Evolutionary conservation across 1,284 basidiomycete species (phyloP).

Genomic region (Rhodotorula sp.): DNA sequence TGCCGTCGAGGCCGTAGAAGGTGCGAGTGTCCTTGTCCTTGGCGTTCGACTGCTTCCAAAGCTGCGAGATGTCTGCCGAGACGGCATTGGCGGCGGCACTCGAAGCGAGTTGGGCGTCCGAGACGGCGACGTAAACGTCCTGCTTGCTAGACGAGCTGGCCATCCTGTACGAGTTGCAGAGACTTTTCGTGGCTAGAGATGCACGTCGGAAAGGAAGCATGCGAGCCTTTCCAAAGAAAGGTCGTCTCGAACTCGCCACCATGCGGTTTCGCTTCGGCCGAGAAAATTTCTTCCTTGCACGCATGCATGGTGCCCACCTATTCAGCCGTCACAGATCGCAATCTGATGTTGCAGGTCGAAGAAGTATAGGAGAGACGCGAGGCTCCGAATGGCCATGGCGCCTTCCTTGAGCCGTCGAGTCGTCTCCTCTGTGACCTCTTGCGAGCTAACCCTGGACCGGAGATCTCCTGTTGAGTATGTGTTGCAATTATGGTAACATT

Average conservation of each 20-base stretch:
- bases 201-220: neutral
- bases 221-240: neutral
- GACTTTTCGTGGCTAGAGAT: neutral
- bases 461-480: no score
- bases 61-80: conserved; percentile 43
- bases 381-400: no score
- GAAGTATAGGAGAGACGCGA: no score
- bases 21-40: conserved; percentile 62
- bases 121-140: conserved; percentile 30
- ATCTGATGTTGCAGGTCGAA: no score
- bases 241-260: neutral
- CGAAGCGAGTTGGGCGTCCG: neutral
- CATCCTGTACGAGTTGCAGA: conserved; percentile 18
- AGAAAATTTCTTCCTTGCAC: no score
- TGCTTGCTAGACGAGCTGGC: conserved; percentile 10
- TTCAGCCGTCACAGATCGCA: no score
- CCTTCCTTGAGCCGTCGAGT: no score
- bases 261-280: neutral
- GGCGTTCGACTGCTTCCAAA: conserved; percentile 54
- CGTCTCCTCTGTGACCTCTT: no score
- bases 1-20: conserved; percentile 45
- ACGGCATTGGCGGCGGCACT: conserved; percentile 1
- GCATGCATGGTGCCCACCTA: no score
- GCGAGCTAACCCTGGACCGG: no score
- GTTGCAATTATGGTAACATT: no score